Evolutionary conservation across 2,329 filamentous ascomycete species (phyloP), one percentile per base, ranked within the genome.

Genomic region (Colletotrichum brevisporum): DNA sequence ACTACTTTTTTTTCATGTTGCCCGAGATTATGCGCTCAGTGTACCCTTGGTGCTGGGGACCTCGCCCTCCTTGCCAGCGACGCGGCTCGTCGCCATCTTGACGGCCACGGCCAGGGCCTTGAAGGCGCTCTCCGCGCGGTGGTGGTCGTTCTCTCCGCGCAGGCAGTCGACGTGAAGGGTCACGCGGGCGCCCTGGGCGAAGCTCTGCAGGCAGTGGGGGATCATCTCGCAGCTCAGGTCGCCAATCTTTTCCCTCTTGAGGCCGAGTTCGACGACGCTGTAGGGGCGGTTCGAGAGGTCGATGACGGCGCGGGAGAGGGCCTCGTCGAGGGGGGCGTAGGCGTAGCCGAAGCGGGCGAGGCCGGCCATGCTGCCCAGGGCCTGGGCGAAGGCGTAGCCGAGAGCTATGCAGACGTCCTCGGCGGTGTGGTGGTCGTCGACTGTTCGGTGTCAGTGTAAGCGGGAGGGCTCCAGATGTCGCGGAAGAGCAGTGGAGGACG

Each of bases 341-440:
- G 94, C 96, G 75, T 90, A 92, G 39, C 95, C 96, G 83, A 98
- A 99, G 55, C 96, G 91, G 67, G 94, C 92, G 56, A 98, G 90
- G 18, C 95, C 96, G 31, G 91, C 87, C 9, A 92, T 92, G 10
- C 89, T 89, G 71, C 92, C 91, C 50, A 99, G 89, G 16, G 95
- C 94, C 56, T 86, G 81, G 76, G 92, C 92, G 83, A 98, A 98
- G 66, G 94, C 94, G 74, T 87, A 86, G 56, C 96, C 96, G 24
- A 99, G 90, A 15, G 95, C 94, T 73, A 99, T 92, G 83, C 94
- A 98, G 69, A 94, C 92, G 79, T 99, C 96, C 85, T 99, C 96
- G 72, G 95, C 92, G 9, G 95, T 98, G 88, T 99, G 96, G 84
- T 99, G 96, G 86, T 98, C 96, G 83, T 99, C 96, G 80, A 99